Percentiles rank a stretch among this genome's conserved stretches.
Evolutionary conservation across 1,284 basidiomycete genomes (phyloP).

Genomic region (Cutaneotrichosporon sp.): DNA sequence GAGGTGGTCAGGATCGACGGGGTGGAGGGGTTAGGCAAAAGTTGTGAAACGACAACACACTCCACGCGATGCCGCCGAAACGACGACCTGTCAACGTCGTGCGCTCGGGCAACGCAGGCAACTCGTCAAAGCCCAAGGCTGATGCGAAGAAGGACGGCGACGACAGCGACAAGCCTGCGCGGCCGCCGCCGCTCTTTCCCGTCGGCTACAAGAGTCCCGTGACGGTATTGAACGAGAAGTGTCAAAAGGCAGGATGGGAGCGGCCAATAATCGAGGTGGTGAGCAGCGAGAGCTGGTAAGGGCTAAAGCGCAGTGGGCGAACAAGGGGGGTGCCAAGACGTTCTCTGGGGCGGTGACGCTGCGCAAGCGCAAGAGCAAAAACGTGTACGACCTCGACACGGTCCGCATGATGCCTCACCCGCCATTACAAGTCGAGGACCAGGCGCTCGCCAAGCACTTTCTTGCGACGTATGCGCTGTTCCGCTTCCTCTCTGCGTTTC

Average conservation of each 20-base stretch:
- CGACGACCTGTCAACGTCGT: conserved; percentile 61
- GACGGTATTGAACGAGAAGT: conserved; percentile 71
- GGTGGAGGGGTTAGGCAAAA: conserved; percentile 3
- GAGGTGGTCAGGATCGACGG: neutral
- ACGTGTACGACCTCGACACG: conserved; percentile 58
- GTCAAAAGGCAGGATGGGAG: conserved; percentile 81
- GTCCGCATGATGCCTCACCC: conserved; percentile 70
- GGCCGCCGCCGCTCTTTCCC: conserved; percentile 61
- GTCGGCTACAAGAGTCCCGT: conserved; percentile 74
- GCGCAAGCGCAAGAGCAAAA: conserved; percentile 62
- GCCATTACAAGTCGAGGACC: conserved; percentile 58
- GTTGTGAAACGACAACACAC: neutral
- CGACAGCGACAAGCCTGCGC: conserved; percentile 24
- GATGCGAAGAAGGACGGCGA: conserved; percentile 21
- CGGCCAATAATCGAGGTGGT: conserved; percentile 69
- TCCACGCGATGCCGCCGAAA: conserved; percentile 58
- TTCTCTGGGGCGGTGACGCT: conserved; percentile 60
- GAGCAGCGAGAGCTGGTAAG: conserved; percentile 24
- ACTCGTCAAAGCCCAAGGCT: conserved; percentile 59
- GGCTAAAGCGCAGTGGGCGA: conserved; percentile 47
- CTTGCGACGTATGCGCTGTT: conserved; percentile 82
- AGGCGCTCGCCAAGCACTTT: conserved; percentile 75
- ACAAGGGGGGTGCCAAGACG: conserved; percentile 52
- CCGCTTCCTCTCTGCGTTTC: conserved; percentile 75
- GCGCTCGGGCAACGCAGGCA: conserved; percentile 78